Base-by-base conservation (phyloP, 2,329 filamentous ascomycete genomes). In the Aspergillus pseudonomiae region DNA sequence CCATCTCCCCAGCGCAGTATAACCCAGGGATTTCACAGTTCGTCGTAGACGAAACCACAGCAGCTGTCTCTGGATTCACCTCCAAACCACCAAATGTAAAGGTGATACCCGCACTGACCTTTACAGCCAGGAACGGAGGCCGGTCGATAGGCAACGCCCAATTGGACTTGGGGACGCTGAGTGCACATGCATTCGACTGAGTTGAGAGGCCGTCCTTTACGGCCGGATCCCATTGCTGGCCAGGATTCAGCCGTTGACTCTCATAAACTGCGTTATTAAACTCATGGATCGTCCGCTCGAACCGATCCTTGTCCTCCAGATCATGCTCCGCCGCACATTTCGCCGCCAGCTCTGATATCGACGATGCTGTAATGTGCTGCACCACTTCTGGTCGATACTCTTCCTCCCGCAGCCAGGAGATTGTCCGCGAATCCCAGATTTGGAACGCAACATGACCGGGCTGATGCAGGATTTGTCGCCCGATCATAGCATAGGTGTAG, bases 1-100 rank as follows among this genome's bases (percentile, higher is more conserved):
- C 70, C 85, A 91, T 89, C 74, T 91, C 88, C 0, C 89, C 88
- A 3, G 80, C 83, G 66, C 86, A 88, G 65, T 83, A 89, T 2
- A 90, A 70, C 0, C 87, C 86, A 0, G 81, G 80, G 6, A 90
- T 80, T n/a, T 79, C 75, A 5, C 70, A 68, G 1, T 78, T 78
- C 0, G 81, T 83, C 0, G 75, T 72, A 4, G 81, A 77, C 2
- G 79, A 81, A 16, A 89, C 72, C 0, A 90, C 83, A 3, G 79
- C 79, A 3, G 83, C 81, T 0, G 85, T 88, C 28, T 84, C 73
- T 0, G 86, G 81, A 56, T 86, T 81, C 2, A 88, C 83, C 6
- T 81, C 80, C 7, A 91, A 74, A 0, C 89, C 88, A 1, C 88
- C 89, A 76, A 91, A 91, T 0, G 88, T 91, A 67, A 91, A 91